These are phyloP conservation scores for Ganoderma boninense DNA, from an alignment of 1,284 basidiomycete genomes.

Conservation along the genomic window DNA sequence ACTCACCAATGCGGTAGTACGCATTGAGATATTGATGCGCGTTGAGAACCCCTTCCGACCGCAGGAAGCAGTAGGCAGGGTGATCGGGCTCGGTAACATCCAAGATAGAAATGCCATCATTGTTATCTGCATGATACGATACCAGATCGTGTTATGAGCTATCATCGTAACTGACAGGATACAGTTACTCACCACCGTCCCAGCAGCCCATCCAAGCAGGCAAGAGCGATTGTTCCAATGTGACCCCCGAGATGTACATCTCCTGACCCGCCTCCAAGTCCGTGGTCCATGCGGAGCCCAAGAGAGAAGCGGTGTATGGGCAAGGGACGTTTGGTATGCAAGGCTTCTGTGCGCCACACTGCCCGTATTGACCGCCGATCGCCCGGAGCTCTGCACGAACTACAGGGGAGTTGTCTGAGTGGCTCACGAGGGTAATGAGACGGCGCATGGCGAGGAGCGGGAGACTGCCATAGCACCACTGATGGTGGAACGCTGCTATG, in stretches of 20 bases:
- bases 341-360: constrained; percentile 17
- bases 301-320: constrained; percentile 40
- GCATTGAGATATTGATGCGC: constrained; percentile 41
- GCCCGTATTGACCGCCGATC: constrained; percentile 40
- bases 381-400: constrained; percentile 44
- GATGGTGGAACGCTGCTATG: constrained; percentile 48
- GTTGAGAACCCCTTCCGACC: constrained; percentile 31
- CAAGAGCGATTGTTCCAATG: constrained; percentile 16
- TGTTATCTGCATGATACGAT: constrained; percentile 41
- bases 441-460: constrained; percentile 43
- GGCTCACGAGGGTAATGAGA: constrained; percentile 46
- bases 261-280: constrained; percentile 17
- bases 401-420: constrained; percentile 46
- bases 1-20: constrained; percentile 35
- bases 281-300: constrained; percentile 26
- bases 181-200: constrained; percentile 38
- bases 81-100: constrained; percentile 48
- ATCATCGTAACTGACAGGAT: neutral
- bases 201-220: constrained; percentile 39
- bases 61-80: constrained; percentile 46
- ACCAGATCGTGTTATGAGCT: neutral
- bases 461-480: constrained; percentile 48
- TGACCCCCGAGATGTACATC: constrained; percentile 13
- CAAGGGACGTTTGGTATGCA: constrained; percentile 39
- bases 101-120: constrained; percentile 51